A percentile compares a stretch with the other conserved stretches of the same genome.
Conservation (phyloP, 345 rosid species). For the Eucalyptus pauciflora region DNA sequence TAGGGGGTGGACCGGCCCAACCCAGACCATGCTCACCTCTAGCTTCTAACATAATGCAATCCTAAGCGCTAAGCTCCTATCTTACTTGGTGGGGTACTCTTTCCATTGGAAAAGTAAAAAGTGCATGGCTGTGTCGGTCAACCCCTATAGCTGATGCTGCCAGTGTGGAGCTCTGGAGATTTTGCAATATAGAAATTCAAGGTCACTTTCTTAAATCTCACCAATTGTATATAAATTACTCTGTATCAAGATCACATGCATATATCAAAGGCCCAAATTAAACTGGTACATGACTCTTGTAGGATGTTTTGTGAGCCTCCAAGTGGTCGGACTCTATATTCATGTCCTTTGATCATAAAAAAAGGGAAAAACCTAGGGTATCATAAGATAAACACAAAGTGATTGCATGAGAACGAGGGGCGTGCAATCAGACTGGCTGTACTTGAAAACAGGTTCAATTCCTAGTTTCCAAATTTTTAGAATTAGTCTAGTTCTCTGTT, state of each 20-base stretch:
- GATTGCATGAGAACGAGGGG: fast-evolving
- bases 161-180: background rate
- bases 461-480: background rate
- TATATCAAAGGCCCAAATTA: background rate
- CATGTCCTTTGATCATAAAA: background rate
- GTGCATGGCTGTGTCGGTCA: background rate
- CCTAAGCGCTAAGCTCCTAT: background rate
- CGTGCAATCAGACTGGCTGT: fast-evolving
- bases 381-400: background rate
- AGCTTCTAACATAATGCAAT: background rate
- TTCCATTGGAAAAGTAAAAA: background rate
- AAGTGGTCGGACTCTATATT: fast-evolving
- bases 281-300: background rate
- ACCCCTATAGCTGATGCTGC: background rate
- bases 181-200: background rate
- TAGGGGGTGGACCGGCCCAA: too few relatives aligned
- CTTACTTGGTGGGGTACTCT: background rate
- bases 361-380: background rate
- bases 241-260: fast-evolving
- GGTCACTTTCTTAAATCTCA: background rate
- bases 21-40: too few relatives aligned
- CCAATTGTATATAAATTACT: background rate
- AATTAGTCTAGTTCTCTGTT: fast-evolving
- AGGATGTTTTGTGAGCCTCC: background rate
- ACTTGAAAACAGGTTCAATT: fast-evolving